These are phyloP conservation scores for Prunus mume DNA, from an alignment of 306 rosid genomes.

Conservation along the genomic window DNA sequence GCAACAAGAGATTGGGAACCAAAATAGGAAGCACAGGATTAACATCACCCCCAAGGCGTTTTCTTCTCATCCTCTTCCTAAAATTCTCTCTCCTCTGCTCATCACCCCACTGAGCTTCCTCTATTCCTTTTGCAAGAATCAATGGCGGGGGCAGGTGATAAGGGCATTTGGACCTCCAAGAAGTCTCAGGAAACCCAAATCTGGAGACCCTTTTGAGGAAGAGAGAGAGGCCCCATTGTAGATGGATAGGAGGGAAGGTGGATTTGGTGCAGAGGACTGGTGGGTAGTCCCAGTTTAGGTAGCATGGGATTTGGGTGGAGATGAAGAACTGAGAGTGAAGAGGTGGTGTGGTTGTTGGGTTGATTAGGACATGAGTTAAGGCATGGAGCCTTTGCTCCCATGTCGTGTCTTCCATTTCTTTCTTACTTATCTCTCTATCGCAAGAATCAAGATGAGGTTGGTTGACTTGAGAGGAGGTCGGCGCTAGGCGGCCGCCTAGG, in stretches of 20 bases:
- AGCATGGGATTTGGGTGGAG: slow-evolving; percentile 65
- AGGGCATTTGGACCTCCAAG: slow-evolving; percentile 88
- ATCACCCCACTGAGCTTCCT: slow-evolving; percentile 56
- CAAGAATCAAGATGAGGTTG: slow-evolving; percentile 1
- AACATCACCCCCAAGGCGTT: slow-evolving; percentile 30
- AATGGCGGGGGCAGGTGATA: slow-evolving; percentile 74
- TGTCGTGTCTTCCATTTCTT: slow-evolving; percentile 35
- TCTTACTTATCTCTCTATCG: neutral
- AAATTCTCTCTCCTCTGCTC: slow-evolving; percentile 44
- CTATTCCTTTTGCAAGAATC: slow-evolving; percentile 62
- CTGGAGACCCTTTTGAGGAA: slow-evolving; percentile 56
- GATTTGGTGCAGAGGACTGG: slow-evolving; percentile 63
- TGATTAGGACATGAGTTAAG: slow-evolving; percentile 71
- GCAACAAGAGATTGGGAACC: slow-evolving; percentile 56
- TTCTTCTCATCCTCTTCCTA: slow-evolving; percentile 55
- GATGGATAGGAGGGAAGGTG: slow-evolving; percentile 40
- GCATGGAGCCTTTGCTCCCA: slow-evolving; percentile 63
- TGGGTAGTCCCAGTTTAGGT: slow-evolving; percentile 83
- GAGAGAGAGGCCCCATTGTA: slow-evolving; percentile 52
- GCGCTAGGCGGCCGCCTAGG: neutral
- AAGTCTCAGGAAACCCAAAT: slow-evolving; percentile 42
- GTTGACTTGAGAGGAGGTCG: neutral
- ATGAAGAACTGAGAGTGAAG: slow-evolving; percentile 77
- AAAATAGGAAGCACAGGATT: slow-evolving; percentile 51
- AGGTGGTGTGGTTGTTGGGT: slow-evolving; percentile 55